Conservation (phyloP, 163 green algal genomes). For the Chlamydomonas reinhardtii region DNA sequence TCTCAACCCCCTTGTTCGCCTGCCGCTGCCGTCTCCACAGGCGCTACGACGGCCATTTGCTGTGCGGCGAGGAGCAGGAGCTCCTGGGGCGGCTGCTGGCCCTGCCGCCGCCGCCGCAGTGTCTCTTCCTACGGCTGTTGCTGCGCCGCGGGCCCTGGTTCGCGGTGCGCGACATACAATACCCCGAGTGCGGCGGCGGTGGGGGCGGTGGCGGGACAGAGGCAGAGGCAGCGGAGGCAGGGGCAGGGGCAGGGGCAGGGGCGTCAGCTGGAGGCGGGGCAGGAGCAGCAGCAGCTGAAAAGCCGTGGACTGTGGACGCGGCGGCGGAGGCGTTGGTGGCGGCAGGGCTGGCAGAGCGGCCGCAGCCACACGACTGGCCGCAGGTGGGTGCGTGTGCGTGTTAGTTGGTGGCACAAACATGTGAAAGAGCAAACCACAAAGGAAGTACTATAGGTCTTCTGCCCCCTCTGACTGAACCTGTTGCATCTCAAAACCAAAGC, state of each 20-base stretch:
- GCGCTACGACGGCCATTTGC: constrained; percentile 68
- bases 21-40: constrained; percentile 32
- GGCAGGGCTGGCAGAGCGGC: constrained; percentile 8
- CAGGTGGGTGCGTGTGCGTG: neutral
- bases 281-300: neutral
- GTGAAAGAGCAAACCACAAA: neutral
- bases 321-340: constrained; percentile 10
- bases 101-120: constrained; percentile 59
- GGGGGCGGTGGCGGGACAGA: neutral
- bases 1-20: too few species aligned
- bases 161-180: neutral
- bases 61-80: constrained; percentile 58
- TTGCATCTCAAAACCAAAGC: too few species aligned
- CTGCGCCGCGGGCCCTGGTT: constrained; percentile 51
- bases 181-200: constrained; percentile 11
- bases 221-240: too few species aligned
- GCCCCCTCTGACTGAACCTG: neutral
- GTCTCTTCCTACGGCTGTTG: constrained; percentile 70
- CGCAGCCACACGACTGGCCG: constrained; percentile 14
- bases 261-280: too few species aligned
- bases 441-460: neutral
- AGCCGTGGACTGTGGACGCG: neutral
- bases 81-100: constrained; percentile 63
- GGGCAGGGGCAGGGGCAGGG: neutral
- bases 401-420: neutral